A percentile compares a stretch with the other conserved stretches of the same genome.
Evolutionary conservation across 768 basidiomycete species (phyloP).

Genomic region (Suillus brevipes): DNA sequence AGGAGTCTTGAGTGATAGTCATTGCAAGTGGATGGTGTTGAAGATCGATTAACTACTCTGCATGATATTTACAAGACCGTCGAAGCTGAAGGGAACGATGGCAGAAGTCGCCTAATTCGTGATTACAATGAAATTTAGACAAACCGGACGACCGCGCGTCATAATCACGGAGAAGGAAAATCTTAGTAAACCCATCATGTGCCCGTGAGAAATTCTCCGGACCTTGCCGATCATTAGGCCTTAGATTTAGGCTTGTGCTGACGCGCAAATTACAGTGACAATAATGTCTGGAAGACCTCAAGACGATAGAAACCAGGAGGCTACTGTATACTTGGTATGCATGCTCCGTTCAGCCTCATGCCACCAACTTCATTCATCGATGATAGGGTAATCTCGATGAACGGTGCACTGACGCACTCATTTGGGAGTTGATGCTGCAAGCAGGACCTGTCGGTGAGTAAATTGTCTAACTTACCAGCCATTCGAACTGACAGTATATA

Average conservation of each 20-base stretch:
- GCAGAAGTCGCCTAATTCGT: background rate
- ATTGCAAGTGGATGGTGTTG: background rate
- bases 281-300: slow-evolving; percentile 53
- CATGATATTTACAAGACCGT: background rate
- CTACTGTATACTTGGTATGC: slow-evolving; percentile 80
- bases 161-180: background rate
- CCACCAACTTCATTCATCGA: background rate
- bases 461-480: background rate
- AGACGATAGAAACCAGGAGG: slow-evolving; percentile 90
- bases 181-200: background rate
- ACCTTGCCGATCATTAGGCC: too few species aligned
- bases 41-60: background rate
- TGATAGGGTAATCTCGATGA: slow-evolving; percentile 94
- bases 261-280: background rate
- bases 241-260: background rate
- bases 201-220: background rate
- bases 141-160: too few species aligned
- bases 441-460: slow-evolving; percentile 95
- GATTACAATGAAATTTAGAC: background rate
- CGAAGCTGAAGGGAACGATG: background rate
- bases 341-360: background rate
- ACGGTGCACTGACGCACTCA: slow-evolving; percentile 86
- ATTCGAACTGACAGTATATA: slow-evolving; percentile 29
- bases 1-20: slow-evolving; percentile 4
- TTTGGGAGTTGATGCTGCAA: slow-evolving; percentile 99